Evolutionary conservation across 208 protist genomes (phyloP).

Genomic region (Acanthamoeba lenticulata): DNA sequence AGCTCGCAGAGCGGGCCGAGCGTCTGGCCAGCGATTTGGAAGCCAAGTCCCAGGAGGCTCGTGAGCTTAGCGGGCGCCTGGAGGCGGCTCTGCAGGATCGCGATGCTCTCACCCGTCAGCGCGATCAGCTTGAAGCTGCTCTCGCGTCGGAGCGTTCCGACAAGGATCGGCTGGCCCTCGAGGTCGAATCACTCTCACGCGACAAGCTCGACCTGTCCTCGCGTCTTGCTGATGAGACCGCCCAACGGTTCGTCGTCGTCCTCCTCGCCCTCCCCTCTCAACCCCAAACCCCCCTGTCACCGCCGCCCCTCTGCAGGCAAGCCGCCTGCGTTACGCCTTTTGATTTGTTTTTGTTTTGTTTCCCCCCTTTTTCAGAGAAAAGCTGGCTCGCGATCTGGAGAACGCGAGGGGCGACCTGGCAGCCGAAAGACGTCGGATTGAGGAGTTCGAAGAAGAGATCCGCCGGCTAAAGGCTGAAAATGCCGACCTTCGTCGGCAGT

Average conservation of each 20-base stretch:
- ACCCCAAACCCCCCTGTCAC: not conserved
- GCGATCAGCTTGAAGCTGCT: not conserved
- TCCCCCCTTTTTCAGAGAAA: not conserved
- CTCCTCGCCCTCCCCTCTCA: too few relatives aligned
- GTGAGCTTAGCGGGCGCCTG: not conserved
- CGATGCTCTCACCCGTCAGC: not conserved
- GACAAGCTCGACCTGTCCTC: not conserved
- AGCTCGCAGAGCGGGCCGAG: not conserved
- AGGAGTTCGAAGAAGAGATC: not conserved
- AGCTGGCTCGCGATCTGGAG: not conserved
- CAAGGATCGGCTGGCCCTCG: not conserved
- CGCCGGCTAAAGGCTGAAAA: not conserved
- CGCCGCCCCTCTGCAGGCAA: not conserved
- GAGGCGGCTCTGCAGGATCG: not conserved
- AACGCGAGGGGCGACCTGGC: not conserved
- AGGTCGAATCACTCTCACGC: not conserved
- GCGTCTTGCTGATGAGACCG: not conserved
- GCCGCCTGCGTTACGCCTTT: not conserved
- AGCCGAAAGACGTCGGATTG: not conserved
- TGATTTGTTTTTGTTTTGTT: not conserved
- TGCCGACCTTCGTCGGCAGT: not conserved
- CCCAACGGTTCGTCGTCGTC: not conserved
- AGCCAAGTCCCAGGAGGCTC: not conserved
- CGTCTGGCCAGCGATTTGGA: not conserved
- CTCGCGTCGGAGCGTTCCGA: not conserved